Conservation (phyloP, 1,284 basidiomycete genomes). For the Mrakiaceae sp. region DNA sequence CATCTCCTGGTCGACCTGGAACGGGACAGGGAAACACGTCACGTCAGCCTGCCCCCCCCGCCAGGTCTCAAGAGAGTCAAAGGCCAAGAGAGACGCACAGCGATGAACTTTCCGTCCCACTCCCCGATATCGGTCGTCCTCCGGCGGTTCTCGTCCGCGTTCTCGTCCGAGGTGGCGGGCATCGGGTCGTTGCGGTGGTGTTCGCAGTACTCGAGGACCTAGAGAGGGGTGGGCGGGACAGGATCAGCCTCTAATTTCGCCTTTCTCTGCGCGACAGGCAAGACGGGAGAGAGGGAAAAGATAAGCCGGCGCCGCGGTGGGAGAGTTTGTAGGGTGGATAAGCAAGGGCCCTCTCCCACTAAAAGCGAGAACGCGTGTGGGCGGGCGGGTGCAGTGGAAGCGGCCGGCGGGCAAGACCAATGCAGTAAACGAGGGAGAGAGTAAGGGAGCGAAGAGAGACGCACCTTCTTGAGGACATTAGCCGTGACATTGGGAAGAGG, state of each 20-base stretch:
- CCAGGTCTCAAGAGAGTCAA: neutral
- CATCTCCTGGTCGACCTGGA: conserved; percentile 68
- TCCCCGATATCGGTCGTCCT: conserved; percentile 95
- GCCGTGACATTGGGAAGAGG: conserved; percentile 95
- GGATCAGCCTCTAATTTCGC: neutral
- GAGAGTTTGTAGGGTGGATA: neutral
- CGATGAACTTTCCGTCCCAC: conserved; percentile 98
- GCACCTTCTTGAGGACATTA: conserved; percentile 88
- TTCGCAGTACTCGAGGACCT: conserved; percentile 99
- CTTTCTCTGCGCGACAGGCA: no score
- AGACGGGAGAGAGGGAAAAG: neutral
- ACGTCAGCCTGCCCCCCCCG: no score
- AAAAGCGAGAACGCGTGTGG: neutral
- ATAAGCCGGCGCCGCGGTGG: neutral
- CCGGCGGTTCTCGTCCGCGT: conserved; percentile 89
- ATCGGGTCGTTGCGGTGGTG: conserved; percentile 95
- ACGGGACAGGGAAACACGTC: neutral
- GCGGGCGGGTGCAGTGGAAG: no score
- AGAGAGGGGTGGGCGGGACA: conserved; percentile 7
- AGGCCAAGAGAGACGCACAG: conserved; percentile 33
- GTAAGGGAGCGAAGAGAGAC: neutral
- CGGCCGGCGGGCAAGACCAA: no score
- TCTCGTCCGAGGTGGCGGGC: conserved; percentile 61
- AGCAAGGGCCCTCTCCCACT: neutral
- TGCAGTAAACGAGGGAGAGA: no score